Base-by-base conservation (phyloP, 306 rosid genomes). In the Fragaria ananassa region DNA sequence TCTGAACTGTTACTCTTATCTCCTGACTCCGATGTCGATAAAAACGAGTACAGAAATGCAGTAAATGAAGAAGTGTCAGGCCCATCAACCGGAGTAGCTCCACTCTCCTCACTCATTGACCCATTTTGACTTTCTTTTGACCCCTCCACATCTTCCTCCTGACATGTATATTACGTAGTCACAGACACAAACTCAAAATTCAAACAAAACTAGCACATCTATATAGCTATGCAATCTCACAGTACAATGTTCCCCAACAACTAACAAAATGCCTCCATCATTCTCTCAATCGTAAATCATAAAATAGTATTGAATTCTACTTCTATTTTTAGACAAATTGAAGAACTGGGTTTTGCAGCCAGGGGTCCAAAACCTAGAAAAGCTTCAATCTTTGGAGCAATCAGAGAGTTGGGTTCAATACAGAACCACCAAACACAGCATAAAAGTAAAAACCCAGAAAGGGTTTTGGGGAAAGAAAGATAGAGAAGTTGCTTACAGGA, bases 31-130 rank as follows among this genome's bases (percentile, higher is more conserved):
- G 98, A 76, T 27, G 96, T 85, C 11, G 92, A 83, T 87, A 85
- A 78, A 0, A 94, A 60, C 17, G 98, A 94, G 81, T 87, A 90
- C 18, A 94, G 86, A 82, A 94, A 94, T 21, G 98, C 96, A 62
- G 89, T 51, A 80, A 94, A 90, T 12, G 98, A 94, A 51, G 98
- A 91, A 72, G 98, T 91, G 83, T 94, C 98, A 14, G 98, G 97
- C n/a, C 95, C 98, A 68, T 89, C 91, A 71, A 69, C 91, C 67
- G 80, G 34, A 50, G 69, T 83, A 63, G 51, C 83, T 12, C 74
- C 47, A 76, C 81, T 79, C 78, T 87, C 89, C 66, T 88, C 89
- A 73, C 65, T 74, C 78, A 29, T 56, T 71, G 80, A 75, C 64
- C 80, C 88, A 60, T 70, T 82, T 45, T 81, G 86, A 86, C 83